Conservation (phyloP, 192 early-diverging fungal genomes). For the Coemansia sp. region DNA sequence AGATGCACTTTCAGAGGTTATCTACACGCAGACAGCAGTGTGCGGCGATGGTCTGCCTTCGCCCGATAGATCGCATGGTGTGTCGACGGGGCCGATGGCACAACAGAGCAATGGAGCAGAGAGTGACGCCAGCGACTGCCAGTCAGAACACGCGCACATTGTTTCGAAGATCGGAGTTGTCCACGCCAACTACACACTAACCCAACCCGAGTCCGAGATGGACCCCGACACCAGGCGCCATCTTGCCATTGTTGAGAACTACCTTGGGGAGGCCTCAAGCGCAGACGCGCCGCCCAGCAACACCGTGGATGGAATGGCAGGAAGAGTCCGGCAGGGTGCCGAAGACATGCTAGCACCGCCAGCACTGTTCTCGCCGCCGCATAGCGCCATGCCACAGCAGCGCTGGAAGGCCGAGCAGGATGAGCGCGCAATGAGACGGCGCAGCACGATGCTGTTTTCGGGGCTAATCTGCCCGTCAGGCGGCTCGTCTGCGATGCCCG, state of each 20-base stretch:
- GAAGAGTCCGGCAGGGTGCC: neutral
- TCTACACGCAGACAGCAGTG: neutral
- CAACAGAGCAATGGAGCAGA: neutral
- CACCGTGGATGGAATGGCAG: neutral
- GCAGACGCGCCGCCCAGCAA: neutral
- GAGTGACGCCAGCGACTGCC: neutral
- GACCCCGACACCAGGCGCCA: neutral
- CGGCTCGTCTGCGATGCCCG: conserved; percentile 1
- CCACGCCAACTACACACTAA: conserved; percentile 11
- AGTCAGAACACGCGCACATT: conserved; percentile 5
- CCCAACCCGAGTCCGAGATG: conserved; percentile 12
- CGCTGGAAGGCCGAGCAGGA: conserved; percentile 8
- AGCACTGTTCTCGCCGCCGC: neutral
- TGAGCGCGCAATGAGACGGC: conserved; percentile 33
- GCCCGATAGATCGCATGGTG: conserved; percentile 9
- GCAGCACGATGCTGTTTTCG: conserved; percentile 46
- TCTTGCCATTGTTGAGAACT: conserved; percentile 3
- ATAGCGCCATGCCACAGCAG: conserved; percentile 2
- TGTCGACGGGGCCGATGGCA: neutral
- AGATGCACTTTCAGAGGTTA: conserved; percentile 9
- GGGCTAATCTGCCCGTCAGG: conserved; percentile 31
- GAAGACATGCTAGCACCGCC: neutral
- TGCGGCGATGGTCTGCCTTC: conserved; percentile 10
- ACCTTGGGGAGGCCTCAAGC: neutral
- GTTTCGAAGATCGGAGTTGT: conserved; percentile 8